Evolutionary conservation across 1,284 basidiomycete genomes (phyloP).

Genomic region (Rhizopogon parksii): DNA sequence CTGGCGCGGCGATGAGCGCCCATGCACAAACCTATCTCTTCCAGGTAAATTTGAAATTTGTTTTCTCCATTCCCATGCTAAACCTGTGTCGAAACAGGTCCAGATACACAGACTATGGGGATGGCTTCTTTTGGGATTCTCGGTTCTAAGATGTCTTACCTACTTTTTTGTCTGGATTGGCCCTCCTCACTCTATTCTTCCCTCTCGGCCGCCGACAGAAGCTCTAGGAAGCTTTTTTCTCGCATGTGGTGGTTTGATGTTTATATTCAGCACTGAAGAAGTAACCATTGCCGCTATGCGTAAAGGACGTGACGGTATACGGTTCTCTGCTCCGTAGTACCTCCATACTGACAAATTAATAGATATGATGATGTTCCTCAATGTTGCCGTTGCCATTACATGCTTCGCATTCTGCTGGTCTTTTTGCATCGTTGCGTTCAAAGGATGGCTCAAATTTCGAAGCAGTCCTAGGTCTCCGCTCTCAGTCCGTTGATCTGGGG

Average conservation of each 20-base stretch:
- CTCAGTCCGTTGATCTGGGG: conserved; percentile 26
- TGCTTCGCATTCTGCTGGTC: conserved; percentile 81
- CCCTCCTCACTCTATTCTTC: conserved; percentile 69
- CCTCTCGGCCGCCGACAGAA: conserved; percentile 93
- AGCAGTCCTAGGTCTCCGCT: not conserved
- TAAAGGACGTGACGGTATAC: conserved; percentile 75
- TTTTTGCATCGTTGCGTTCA: conserved; percentile 63
- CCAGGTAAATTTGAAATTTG: conserved; percentile 42
- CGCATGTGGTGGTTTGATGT: conserved; percentile 82
- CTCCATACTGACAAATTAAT: not conserved
- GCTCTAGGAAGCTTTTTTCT: conserved; percentile 84
- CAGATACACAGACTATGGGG: conserved; percentile 92
- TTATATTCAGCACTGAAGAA: conserved; percentile 91
- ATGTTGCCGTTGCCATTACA: conserved; percentile 74
- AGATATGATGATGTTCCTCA: conserved; percentile 84
- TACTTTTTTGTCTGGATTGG: conserved; percentile 93
- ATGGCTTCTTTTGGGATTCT: conserved; percentile 78
- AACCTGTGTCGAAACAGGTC: conserved; percentile 39
- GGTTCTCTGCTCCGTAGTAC: conserved; percentile 15
- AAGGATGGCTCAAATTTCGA: conserved; percentile 68
- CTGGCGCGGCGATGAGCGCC: conserved; percentile 93
- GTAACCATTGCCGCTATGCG: conserved; percentile 90
- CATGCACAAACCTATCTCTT: conserved; percentile 88
- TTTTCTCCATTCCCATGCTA: conserved; percentile 4
- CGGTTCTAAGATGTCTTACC: conserved; percentile 73